Evolutionary conservation across 2,329 filamentous ascomycete genomes (phyloP).

Genomic region (Mycocentrospora acerina): DNA sequence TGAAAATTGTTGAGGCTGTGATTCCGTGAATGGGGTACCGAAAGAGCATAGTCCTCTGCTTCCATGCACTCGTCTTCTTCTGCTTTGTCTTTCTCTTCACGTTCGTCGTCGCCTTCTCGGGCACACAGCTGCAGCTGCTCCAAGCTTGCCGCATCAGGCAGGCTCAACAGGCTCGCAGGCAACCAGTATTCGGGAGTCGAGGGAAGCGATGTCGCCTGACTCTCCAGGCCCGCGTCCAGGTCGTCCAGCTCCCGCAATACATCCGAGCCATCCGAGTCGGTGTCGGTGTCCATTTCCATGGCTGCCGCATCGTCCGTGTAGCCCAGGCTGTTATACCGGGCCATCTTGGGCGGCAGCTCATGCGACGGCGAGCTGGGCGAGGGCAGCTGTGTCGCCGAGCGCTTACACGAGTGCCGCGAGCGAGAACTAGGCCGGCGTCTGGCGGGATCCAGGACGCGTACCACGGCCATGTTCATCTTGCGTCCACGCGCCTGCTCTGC

Average conservation of each 20-base stretch:
- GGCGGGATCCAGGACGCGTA: not conserved
- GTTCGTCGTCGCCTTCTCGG: slow-evolving; percentile 15
- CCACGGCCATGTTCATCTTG: slow-evolving; percentile 21
- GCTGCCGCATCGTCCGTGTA: slow-evolving; percentile 14
- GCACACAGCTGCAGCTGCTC: slow-evolving; percentile 20
- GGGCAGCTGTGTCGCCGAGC: slow-evolving; percentile 40
- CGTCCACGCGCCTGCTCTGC: slow-evolving; percentile 26
- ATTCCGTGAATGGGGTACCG: slow-evolving; percentile 23
- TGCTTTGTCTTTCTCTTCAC: too few relatives aligned
- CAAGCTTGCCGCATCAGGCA: slow-evolving; percentile 24
- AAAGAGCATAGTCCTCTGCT: slow-evolving; percentile 30
- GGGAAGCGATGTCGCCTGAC: slow-evolving; percentile 21
- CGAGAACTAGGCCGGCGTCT: slow-evolving; percentile 9
- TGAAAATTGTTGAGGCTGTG: slow-evolving; percentile 21
- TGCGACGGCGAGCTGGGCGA: slow-evolving; percentile 38
- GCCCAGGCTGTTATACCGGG: slow-evolving; percentile 23
- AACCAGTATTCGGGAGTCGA: slow-evolving; percentile 24
- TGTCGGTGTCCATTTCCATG: slow-evolving; percentile 21
- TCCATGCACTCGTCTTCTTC: slow-evolving; percentile 19
- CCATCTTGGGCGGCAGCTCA: slow-evolving; percentile 39
- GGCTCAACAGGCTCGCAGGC: slow-evolving; percentile 13
- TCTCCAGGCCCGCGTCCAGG: slow-evolving; percentile 12
- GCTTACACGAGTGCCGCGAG: slow-evolving; percentile 37
- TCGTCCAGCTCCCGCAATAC: slow-evolving; percentile 16
- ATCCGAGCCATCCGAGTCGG: slow-evolving; percentile 18